Conservation (phyloP, 495 filamentous ascomycete genomes). For the Aspergillus indologenus region DNA sequence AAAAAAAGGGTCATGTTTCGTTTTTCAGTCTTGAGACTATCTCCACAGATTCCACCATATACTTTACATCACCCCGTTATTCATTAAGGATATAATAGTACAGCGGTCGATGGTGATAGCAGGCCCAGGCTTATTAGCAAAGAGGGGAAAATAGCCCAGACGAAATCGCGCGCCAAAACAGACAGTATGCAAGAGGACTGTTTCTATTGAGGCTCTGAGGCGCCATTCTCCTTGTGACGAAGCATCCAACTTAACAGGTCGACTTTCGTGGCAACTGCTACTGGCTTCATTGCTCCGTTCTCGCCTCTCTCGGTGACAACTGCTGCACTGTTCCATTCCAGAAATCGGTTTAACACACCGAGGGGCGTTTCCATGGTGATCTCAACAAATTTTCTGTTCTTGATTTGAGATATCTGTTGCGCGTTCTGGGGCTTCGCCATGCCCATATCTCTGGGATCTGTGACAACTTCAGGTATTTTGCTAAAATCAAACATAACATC, state of each 20-base stretch:
- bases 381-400: slow-evolving; percentile 76
- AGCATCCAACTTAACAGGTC: slow-evolving; percentile 93
- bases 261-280: slow-evolving; percentile 94
- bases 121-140: too few species aligned
- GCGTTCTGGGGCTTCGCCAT: slow-evolving; percentile 15
- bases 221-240: slow-evolving; percentile 50
- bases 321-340: slow-evolving; percentile 96
- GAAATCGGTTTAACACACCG: slow-evolving; percentile 79
- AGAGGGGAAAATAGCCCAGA: too few species aligned
- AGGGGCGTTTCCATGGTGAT: slow-evolving; percentile 90
- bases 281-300: slow-evolving; percentile 65
- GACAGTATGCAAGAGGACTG: too few species aligned
- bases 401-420: slow-evolving; percentile 21
- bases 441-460: slow-evolving; percentile 67
- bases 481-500: slow-evolving; percentile 97
- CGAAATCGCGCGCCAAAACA: too few species aligned
- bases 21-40: too few species aligned
- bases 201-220: slow-evolving; percentile 1
- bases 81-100: too few species aligned
- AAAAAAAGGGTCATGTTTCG: too few species aligned
- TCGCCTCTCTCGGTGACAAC: slow-evolving; percentile 75
- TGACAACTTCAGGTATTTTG: slow-evolving; percentile 81
- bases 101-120: too few species aligned
- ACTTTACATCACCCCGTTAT: too few species aligned
- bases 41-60: too few species aligned